Percentiles rank a stretch among this genome's conserved stretches.
phyloP scores from a whole-genome alignment of 148 eudicot species.

The Rhododendron kiyosumense region DNA sequence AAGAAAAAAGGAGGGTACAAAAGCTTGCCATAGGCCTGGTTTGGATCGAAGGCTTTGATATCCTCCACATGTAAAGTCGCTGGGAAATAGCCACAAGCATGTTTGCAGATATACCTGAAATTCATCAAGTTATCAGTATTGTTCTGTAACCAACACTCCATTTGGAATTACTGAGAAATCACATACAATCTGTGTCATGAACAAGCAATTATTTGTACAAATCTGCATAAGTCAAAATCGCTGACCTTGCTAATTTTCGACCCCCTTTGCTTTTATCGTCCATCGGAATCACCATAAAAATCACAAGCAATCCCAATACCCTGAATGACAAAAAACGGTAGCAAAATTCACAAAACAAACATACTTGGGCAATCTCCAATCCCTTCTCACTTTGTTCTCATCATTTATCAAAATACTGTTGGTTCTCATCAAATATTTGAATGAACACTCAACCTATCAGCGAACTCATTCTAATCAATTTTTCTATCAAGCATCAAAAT shows the following conservation, averaged over 20 bases:
- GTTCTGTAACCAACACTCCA: background rate
- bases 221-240: background rate
- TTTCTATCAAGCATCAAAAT: background rate
- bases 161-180: background rate
- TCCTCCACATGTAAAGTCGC: constrained; percentile 68
- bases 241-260: constrained; percentile 61
- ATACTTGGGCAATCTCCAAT: background rate
- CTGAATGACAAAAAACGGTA: constrained; percentile 23
- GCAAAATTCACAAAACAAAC: background rate
- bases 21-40: constrained; percentile 65
- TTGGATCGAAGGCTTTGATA: constrained; percentile 74
- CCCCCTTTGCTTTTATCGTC: constrained; percentile 70
- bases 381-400: background rate
- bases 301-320: constrained; percentile 54
- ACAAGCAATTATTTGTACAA: background rate
- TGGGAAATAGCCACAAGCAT: constrained; percentile 82
- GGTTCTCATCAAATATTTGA: background rate
- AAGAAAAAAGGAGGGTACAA: background rate
- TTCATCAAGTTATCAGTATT: background rate
- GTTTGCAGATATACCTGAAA: constrained; percentile 78
- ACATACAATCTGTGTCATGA: background rate
- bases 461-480: background rate
- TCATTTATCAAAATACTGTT: background rate
- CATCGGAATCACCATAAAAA: constrained; percentile 61
- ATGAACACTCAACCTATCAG: background rate